Evolutionary conservation across 2,329 filamentous ascomycete species (phyloP), one percentile per base, ranked within the genome.

Genomic region (Lasiodiplodia sp.): DNA sequence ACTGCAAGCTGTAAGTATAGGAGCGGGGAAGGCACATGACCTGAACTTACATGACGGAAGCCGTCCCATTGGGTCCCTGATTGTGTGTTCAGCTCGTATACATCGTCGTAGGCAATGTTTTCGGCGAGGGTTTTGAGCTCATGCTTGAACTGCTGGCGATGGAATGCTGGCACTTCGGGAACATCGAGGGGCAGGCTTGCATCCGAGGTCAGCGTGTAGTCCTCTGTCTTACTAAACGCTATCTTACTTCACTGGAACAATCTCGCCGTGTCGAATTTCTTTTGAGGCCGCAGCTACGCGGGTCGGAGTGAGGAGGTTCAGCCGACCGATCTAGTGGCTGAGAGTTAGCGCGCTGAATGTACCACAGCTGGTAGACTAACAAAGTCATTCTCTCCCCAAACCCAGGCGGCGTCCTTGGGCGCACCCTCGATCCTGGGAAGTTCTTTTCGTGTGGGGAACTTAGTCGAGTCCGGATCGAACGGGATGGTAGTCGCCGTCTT

Each of bases 301-400:
- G 4, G 80, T 76, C 0, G 86, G 86, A 0, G 86, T 89, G 18
- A 88, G 78, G 10, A 88, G 82, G 68, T 89, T 88, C 53, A 88
- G 73, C 55, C 86, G 81, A 14, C 84, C 84, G 64, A 84, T 77
- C 81, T 78, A 77, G 38, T 2, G 11, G 21, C n/a, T 10, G 66
- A 53, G 12, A 63, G 57, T 55, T 34, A 21, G 38, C n/a, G 8
- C 12, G 4, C 23, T 18, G 53, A 25, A 6, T 18, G 31, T 25
- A 12, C n/a, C 12, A 11, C 28, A 25, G 18, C 3, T 2, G 14
- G 51, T 10, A 16, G 14, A 65, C 72, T n/a, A 71, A 86, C 82
- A 71, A 82, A 78, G 71, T 88, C 86, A 73, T 87, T 80, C 51
- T 85, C 79, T 14, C 87, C 87, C 87, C 87, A 89, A 31, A 88